These are phyloP conservation scores for Paecilomyces dactylethromorphus DNA, from an alignment of 2,329 filamentous ascomycete species.

Conservation along the genomic window DNA sequence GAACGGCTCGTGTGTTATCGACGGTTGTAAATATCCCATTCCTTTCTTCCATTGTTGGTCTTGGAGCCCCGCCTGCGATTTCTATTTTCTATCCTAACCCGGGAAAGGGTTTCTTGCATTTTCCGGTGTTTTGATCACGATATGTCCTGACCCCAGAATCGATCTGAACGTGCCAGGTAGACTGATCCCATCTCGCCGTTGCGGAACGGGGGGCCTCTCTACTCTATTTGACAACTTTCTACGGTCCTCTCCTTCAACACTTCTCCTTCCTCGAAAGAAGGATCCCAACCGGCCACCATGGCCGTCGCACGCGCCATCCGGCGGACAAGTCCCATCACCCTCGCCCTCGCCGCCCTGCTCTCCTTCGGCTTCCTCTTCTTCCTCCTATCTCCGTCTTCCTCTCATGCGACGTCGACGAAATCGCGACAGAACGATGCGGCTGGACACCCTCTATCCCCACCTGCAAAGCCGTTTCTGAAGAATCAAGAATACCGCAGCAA, in stretches of 20 bases:
- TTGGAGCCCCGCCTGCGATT: not conserved
- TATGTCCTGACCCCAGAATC: not conserved
- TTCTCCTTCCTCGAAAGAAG: slow-evolving; percentile 5
- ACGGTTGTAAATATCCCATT: not conserved
- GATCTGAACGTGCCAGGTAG: not conserved
- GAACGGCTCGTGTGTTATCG: not conserved
- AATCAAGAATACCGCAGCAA: slow-evolving; percentile 43
- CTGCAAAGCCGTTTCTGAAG: slow-evolving; percentile 68
- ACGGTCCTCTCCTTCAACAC: not conserved
- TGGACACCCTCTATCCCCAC: slow-evolving; percentile 64
- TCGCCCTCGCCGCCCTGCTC: slow-evolving; percentile 64
- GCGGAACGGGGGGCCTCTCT: not conserved
- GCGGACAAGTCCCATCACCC: slow-evolving; percentile 70
- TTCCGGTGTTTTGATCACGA: not conserved
- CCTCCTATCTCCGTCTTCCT: slow-evolving; percentile 49
- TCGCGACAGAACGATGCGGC: slow-evolving; percentile 53
- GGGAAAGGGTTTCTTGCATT: not conserved
- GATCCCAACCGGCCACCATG: slow-evolving; percentile 38
- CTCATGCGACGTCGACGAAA: slow-evolving; percentile 41
- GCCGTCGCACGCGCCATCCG: slow-evolving; percentile 62
- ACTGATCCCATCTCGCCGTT: not conserved
- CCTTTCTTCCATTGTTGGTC: not conserved
- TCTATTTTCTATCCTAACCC: not conserved
- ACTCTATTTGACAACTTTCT: not conserved
- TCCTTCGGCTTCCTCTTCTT: slow-evolving; percentile 66